Conservation (phyloP, 108 stramenopile species). For the Skeletonema costatum region DNA sequence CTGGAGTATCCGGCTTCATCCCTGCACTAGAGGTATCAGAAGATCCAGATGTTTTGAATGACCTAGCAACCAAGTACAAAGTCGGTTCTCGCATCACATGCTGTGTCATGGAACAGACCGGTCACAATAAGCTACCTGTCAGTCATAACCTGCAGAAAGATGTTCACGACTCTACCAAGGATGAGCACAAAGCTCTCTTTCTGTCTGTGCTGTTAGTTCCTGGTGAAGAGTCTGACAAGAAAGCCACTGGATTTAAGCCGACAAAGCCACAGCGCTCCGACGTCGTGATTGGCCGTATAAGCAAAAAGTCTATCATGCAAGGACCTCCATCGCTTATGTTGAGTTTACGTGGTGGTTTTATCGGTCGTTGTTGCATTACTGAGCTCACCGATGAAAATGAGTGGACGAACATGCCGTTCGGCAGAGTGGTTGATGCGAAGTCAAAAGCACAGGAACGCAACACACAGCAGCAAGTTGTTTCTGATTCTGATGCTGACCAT, state of each 20-base stretch:
- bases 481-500: conserved; percentile 40
- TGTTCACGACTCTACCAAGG: conserved; percentile 17
- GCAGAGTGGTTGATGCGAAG: conserved; percentile 16
- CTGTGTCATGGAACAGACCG: conserved; percentile 54
- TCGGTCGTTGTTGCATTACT: conserved; percentile 85
- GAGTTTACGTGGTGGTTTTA: conserved; percentile 69
- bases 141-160: conserved; percentile 18
- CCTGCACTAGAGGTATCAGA: conserved; percentile 70
- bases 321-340: conserved; percentile 81
- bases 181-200: conserved; percentile 43
- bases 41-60: conserved; percentile 66
- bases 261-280: conserved; percentile 67
- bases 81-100: conserved; percentile 66
- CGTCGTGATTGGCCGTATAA: conserved; percentile 70
- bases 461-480: conserved; percentile 25
- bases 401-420: conserved; percentile 90
- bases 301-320: conserved; percentile 37
- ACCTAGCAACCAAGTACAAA: conserved; percentile 50
- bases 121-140: conserved; percentile 35
- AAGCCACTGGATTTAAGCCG: conserved; percentile 16
- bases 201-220: conserved; percentile 47
- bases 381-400: conserved; percentile 80
- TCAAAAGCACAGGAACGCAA: conserved; percentile 11
- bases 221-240: conserved; percentile 24
- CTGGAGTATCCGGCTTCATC: conserved; percentile 69